These are phyloP conservation scores for Solanum hybrid DNA, from an alignment of 305 asterid genomes.

Conservation along the genomic window DNA sequence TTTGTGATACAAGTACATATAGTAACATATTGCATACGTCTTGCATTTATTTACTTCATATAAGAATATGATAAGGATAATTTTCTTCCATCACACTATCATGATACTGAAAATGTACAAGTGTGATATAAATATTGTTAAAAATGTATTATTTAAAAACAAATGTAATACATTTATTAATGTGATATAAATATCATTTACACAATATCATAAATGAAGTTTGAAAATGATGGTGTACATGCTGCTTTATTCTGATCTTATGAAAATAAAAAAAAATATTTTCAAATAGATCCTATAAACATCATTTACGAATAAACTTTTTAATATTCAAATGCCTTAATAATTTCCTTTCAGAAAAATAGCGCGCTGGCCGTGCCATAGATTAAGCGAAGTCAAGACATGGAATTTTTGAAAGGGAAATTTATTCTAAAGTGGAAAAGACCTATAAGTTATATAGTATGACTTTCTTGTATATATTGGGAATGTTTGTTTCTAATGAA, in stretches of 20 bases:
- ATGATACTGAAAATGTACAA: neutral
- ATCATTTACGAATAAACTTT: neutral
- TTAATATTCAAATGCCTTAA: neutral
- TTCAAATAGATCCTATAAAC: neutral
- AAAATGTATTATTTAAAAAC: neutral
- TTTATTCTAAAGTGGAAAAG: neutral
- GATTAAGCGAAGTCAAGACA: neutral
- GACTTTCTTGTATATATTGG: neutral
- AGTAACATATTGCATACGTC: neutral
- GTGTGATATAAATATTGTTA: too few relatives aligned
- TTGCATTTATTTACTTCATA: neutral
- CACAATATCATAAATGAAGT: neutral
- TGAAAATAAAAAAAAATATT: neutral
- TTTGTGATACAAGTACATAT: neutral
- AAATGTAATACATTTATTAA: neutral
- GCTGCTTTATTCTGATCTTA: too few relatives aligned
- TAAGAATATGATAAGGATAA: neutral
- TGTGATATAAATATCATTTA: neutral
- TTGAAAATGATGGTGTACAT: too few relatives aligned
- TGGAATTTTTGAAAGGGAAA: neutral
- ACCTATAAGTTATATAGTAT: neutral
- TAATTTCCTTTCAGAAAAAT: neutral
- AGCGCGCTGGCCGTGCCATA: neutral
- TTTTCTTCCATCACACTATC: neutral
- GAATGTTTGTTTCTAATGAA: neutral